phyloP scores from a whole-genome alignment of 768 basidiomycete genomes.

The Amanita fuliginea region DNA sequence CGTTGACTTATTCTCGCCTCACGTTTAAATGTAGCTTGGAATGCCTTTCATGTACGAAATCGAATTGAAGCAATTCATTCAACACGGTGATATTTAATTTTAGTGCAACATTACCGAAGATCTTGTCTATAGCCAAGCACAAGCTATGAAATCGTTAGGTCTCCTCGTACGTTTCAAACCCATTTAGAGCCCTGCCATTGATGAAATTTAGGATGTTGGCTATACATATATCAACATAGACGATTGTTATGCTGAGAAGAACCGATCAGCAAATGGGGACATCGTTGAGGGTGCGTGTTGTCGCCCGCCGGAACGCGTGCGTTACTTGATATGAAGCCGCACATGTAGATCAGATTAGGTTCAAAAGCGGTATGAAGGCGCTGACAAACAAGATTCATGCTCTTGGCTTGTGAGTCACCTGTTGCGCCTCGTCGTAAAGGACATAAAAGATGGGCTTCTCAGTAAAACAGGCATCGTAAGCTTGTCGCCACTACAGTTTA shows the following conservation, averaged over 20 bases:
- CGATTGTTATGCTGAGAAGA: conserved; percentile 53
- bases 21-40: conserved; percentile 39
- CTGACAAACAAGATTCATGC: conserved; percentile 46
- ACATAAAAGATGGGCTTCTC: neutral
- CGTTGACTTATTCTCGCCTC: neutral
- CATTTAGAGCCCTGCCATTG: neutral
- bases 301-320: neutral
- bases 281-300: conserved; percentile 36
- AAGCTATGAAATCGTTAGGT: conserved; percentile 46
- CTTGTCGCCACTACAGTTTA: neutral
- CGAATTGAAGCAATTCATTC: neutral
- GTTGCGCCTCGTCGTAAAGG: neutral
- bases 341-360: conserved; percentile 33
- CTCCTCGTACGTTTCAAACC: conserved; percentile 25
- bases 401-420: conserved; percentile 37
- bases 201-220: conserved; percentile 33
- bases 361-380: conserved; percentile 44
- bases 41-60: conserved; percentile 47
- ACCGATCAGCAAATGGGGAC: conserved; percentile 36
- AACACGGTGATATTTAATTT: neutral
- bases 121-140: conserved; percentile 37
- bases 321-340: neutral
- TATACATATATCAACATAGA: conserved; percentile 54
- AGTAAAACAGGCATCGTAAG: conserved; percentile 34
- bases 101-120: conserved; percentile 51